Evolutionary conservation across 345 rosid species (phyloP).

Genomic region (Pugionium cornutum): DNA sequence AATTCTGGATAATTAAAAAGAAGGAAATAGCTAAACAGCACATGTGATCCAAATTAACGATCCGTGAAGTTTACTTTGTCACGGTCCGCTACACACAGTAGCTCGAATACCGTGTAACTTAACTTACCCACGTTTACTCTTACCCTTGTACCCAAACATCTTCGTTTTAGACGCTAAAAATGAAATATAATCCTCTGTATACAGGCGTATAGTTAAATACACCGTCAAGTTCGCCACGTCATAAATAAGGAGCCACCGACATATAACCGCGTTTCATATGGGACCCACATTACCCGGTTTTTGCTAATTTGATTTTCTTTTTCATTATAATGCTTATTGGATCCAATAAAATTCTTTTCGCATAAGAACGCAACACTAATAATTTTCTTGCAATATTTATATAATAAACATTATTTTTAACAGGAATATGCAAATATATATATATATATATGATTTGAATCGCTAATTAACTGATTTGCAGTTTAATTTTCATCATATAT

Average conservation of each 20-base stretch:
- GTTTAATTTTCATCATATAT: no score
- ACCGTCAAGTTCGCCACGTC: constrained; percentile 33
- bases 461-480: no score
- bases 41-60: constrained; percentile 35
- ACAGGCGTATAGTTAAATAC: constrained; percentile 6
- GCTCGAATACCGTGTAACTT: constrained; percentile 30
- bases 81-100: constrained; percentile 34
- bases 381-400: no score
- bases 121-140: constrained; percentile 17
- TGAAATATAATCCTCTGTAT: constrained; percentile 3
- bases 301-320: background rate
- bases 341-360: no score
- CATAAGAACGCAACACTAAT: no score
- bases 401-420: no score
- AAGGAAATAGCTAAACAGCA: constrained; percentile 13
- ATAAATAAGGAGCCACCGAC: constrained; percentile 36
- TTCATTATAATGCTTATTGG: no score
- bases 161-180: background rate
- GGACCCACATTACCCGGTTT: constrained; percentile 28
- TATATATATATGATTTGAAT: no score
- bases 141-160: constrained; percentile 31
- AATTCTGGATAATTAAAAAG: background rate
- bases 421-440: no score
- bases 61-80: constrained; percentile 42
- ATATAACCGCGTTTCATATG: constrained; percentile 26